Evolutionary conservation across 2,329 filamentous ascomycete species (phyloP), one percentile per base, ranked within the genome.

Genomic region (Lachnellula cervina): DNA sequence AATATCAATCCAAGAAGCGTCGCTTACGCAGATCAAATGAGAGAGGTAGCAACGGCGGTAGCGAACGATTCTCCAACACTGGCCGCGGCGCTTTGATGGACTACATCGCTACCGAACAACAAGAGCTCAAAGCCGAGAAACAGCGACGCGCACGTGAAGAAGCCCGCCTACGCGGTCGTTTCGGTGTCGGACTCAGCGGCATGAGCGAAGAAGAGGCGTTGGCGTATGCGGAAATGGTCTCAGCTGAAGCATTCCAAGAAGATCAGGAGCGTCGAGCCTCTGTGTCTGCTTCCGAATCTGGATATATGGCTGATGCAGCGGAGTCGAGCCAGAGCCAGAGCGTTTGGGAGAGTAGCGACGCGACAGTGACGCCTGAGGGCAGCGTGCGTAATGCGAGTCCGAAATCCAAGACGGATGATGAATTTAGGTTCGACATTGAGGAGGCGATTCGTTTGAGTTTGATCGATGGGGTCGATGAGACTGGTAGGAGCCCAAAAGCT

Each of bases 41-140:
- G 59, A 79, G 84, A 37, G 80, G 83, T 21, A 83, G 77, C 64
- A 88, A 88, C 64, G 73, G 75, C 11, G 73, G 75, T 9, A 69
- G 72, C 7, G 81, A 86, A 59, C 77, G 80, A 8, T 84, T 84
- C 62, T 77, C 76, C 40, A 80, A 77, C n/a, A 81, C 78, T 37
- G 80, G 86, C 19, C 82, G 89, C 44, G 86, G 83, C 17, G 85
- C 87, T 23, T 77, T 96, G 37, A 83, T 86, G 57, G 87, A 87
- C 60, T 92, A 92, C 67, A 97, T 97, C 59, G 86, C 86, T 42
- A 87, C 89, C n/a, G 93, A 97, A 70, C 82, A 88, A 62, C 80
- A 84, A 44, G 91, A 96, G 69, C 79, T 97, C 54, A 86, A 88
- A 54, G 80, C 80, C 8, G 90, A 96, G 66, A 84, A 86, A 63